Evolutionary conservation across 2,329 filamentous ascomycete species (phyloP), one percentile per base, ranked within the genome.

Genomic region (Pochonia chlamydosporia): DNA sequence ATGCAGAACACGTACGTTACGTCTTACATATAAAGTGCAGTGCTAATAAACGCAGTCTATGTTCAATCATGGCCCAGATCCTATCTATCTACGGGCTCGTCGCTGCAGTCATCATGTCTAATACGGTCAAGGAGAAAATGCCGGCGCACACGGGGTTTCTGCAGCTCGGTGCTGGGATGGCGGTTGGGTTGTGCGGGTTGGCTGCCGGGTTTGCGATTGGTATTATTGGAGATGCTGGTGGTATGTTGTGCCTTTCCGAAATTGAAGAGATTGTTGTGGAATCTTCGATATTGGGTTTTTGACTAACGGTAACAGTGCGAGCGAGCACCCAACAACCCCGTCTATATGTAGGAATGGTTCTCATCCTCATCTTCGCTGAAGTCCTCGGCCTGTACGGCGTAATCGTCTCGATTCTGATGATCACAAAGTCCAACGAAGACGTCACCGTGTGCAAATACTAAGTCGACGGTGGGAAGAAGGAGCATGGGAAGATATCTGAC

Each of bases 351-450:
- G 70, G 69, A 52, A 72, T 74, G 69, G 68, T 74, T 20, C 62
- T 74, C 30, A 73, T 73, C 44, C 63, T 74, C 50, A 73, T 74
- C 58, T 73, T 73, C 46, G 65, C 71, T 40, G 70, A 73, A 50
- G 71, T 74, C 14, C 53, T 73, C 35, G 68, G 68, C 7, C 59
- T 73, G 4, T 74, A 74, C 49, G 71, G 70, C 4, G 66, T 73
- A 28, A 71, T 76, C 40, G 69, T 76, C 20, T 66, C 67, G 16
- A 73, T 76, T 45, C 56, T 76, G 43, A 72, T 76, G 71, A 58
- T 74, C 49, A 73, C 72, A 5, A 67, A 61, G 49, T 70, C 70
- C 24, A 66, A 55, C 28, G 40, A 62, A 21, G 63, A 63, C 18
- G 66, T 67, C 3, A 71, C 67, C 9, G 57, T 60, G 44, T 74